Evolutionary conservation across 176 grass and related monocot genomes (phyloP).

Genomic region (Aegilops speltoides): DNA sequence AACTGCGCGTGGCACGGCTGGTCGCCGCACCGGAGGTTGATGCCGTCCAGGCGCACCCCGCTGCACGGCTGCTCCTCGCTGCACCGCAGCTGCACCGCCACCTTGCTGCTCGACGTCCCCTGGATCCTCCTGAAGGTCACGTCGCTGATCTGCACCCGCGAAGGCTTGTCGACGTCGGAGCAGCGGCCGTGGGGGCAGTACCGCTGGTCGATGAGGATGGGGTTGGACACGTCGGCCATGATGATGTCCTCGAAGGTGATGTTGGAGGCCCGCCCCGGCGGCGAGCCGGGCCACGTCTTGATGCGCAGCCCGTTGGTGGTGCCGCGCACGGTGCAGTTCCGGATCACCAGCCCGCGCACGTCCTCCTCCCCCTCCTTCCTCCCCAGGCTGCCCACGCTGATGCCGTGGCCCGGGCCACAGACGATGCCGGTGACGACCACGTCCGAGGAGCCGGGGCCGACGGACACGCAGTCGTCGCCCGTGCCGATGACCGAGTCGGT

Average conservation of each 20-base stretch:
- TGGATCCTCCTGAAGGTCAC: constrained; percentile 41
- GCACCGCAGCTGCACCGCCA: constrained; percentile 43
- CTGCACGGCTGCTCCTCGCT: constrained; percentile 43
- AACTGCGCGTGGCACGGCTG: background rate
- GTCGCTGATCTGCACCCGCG: constrained; percentile 52
- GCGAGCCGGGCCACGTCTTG: constrained; percentile 65
- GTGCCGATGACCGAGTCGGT: constrained; percentile 38
- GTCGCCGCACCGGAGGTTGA: constrained; percentile 34
- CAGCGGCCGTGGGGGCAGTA: constrained; percentile 57
- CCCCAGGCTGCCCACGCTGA: constrained; percentile 72
- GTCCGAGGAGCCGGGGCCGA: constrained; percentile 40
- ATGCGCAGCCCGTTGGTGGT: constrained; percentile 72
- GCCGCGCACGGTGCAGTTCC: constrained; percentile 28
- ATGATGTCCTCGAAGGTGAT: constrained; percentile 65
- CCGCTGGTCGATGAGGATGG: constrained; percentile 72
- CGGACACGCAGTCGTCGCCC: constrained; percentile 73
- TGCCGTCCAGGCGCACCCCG: constrained; percentile 17
- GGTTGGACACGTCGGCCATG: constrained; percentile 52
- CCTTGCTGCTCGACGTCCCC: constrained; percentile 39
- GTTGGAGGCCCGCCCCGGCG: constrained; percentile 40
- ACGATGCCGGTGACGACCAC: constrained; percentile 30
- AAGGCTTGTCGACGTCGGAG: constrained; percentile 22
- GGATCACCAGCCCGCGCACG: constrained; percentile 35
- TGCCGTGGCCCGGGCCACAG: constrained; percentile 67
- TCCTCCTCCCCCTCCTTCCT: constrained; percentile 20